Conservation (phyloP, 768 basidiomycete genomes). For the Mycena crocata region DNA sequence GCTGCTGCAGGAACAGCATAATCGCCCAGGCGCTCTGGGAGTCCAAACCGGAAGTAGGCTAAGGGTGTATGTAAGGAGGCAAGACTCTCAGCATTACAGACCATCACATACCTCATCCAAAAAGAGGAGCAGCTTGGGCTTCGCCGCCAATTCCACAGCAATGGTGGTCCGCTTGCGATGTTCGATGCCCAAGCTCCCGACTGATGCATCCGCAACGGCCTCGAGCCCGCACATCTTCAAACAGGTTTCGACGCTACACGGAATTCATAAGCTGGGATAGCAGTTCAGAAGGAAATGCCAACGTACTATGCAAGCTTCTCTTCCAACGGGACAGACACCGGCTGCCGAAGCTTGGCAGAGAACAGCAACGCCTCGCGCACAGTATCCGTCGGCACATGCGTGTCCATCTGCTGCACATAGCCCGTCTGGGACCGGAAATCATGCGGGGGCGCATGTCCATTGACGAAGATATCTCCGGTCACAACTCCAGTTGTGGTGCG, state of each 20-base stretch:
- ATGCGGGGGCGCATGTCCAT: constrained; percentile 60
- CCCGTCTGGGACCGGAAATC: constrained; percentile 81
- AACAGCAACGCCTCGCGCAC: constrained; percentile 86
- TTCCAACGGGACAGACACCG: constrained; percentile 51
- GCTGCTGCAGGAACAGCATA: constrained; percentile 75
- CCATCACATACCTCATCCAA: constrained; percentile 35
- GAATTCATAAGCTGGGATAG: constrained; percentile 41
- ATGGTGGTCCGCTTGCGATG: constrained; percentile 87
- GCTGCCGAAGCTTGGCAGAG: constrained; percentile 85
- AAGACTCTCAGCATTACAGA: too few relatives aligned
- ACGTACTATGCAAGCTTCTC: constrained; percentile 86
- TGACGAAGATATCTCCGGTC: constrained; percentile 64
- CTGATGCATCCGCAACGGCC: constrained; percentile 73
- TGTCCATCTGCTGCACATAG: constrained; percentile 90
- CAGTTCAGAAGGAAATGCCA: background rate
- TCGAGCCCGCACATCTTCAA: constrained; percentile 73
- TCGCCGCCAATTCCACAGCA: constrained; percentile 31
- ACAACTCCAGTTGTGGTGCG: constrained; percentile 61
- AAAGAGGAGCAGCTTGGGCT: constrained; percentile 31
- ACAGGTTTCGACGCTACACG: constrained; percentile 60
- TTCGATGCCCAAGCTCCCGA: constrained; percentile 76
- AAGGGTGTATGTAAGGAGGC: constrained; percentile 29
- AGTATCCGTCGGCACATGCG: constrained; percentile 78
- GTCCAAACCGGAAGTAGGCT: constrained; percentile 90
- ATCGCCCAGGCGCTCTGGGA: constrained; percentile 91